Conservation (phyloP, 148 eudicot species). For the Salicornia ramosissima region DNA sequence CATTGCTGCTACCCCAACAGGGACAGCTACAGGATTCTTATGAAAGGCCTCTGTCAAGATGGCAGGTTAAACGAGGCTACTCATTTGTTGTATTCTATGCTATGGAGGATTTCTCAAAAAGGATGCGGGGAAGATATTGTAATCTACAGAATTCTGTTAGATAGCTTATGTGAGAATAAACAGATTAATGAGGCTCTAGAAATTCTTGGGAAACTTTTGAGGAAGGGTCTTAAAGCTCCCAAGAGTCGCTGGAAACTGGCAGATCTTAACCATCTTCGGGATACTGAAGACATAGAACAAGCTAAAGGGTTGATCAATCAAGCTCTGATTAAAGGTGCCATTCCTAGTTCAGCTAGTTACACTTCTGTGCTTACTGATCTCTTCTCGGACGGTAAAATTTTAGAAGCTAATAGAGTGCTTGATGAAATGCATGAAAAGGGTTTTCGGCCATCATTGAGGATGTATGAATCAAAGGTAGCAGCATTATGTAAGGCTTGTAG, state of each 20-base stretch:
- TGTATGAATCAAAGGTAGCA: slow-evolving; percentile 64
- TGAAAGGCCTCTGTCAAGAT: slow-evolving; percentile 78
- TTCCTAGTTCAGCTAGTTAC: slow-evolving; percentile 67
- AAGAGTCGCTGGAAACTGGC: slow-evolving; percentile 44
- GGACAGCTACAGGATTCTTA: slow-evolving; percentile 63
- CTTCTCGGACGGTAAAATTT: slow-evolving; percentile 53
- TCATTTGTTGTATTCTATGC: slow-evolving; percentile 79
- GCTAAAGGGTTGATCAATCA: slow-evolving; percentile 53
- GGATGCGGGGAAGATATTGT: slow-evolving; percentile 85
- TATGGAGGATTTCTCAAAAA: slow-evolving; percentile 83
- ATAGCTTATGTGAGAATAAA: slow-evolving; percentile 61
- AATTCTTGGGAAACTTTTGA: slow-evolving; percentile 62
- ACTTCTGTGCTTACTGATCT: slow-evolving; percentile 58
- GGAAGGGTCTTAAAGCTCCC: slow-evolving; percentile 76
- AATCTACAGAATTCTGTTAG: slow-evolving; percentile 63
- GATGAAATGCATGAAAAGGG: slow-evolving; percentile 56
- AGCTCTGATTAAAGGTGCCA: slow-evolving; percentile 60
- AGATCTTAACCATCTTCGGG: slow-evolving; percentile 40
- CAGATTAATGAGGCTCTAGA: slow-evolving; percentile 56
- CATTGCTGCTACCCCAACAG: slow-evolving; percentile 62
- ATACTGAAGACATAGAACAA: slow-evolving; percentile 32
- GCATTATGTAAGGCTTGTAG: slow-evolving; percentile 47
- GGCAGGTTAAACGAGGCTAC: slow-evolving; percentile 69
- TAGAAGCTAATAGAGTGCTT: slow-evolving; percentile 55
- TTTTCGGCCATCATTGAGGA: slow-evolving; percentile 36